Evolutionary conservation across 768 basidiomycete species (phyloP), one percentile per base, ranked within the genome.

Genomic region (Tricholoma sp.): DNA sequence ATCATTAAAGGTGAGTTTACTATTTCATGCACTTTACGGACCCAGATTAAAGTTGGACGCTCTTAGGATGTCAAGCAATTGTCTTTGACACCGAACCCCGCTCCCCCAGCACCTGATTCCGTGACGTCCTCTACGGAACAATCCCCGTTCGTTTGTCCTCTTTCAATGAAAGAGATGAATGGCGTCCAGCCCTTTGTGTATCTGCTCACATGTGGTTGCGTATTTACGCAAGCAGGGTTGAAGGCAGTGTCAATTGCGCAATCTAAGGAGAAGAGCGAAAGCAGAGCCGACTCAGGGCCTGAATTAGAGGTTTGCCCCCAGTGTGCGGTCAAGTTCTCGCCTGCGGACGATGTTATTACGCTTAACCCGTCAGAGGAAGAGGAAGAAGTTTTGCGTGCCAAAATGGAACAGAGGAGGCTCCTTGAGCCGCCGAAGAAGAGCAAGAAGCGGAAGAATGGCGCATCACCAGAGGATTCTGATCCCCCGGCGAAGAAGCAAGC

Each of bases 101-200:
- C 82, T 12, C 74, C 80, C 2, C 60, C 72, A 2, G 65, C 80
- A 4, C 68, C 78, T 11, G 65, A 75, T 11, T 66, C 76, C 6
- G 66, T 15, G 76, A 77, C 42, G 53, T 70, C 28, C 68, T 66
- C n/a, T 53, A 29, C 52, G 15, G 84, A 80, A 52, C 77, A 68
- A 2, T 77, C 89, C 2, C 82, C 80, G 53, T 98, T 94, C 64
- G 84, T 94, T 55, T 99, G 97, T 74, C 92, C 97, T 0, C 78
- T 98, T 52, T 92, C 88, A 1, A 74, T 91, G 60, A 92, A 93
- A 69, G 96, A 97, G 73, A 98, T 98, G 94, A 94, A 92, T 62
- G 97, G 97, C 12, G 68, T 70, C 3, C 81, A 89, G 52, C 92
- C 94, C 0, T 98, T 98, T 68, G 85, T 94, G 53, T 96, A 94